Conservation (phyloP, 2,329 filamentous ascomycete species). For the Penicillium sclerotigenum region DNA sequence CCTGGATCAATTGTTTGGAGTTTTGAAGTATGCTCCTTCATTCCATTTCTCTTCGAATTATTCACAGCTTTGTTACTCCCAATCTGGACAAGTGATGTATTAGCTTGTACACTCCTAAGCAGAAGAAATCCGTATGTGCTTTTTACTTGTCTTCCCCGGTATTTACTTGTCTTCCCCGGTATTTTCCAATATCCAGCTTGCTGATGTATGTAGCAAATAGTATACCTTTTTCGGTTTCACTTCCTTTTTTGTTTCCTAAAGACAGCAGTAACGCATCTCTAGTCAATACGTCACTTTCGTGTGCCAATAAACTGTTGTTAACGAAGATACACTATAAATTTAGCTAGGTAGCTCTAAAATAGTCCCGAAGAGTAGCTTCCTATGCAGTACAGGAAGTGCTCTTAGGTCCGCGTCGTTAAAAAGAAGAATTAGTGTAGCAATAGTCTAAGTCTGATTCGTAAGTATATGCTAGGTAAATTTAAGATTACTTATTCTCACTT, state of each 20-base stretch:
- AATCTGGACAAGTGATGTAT: background rate
- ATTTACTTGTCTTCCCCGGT: background rate
- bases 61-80: background rate
- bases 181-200: background rate
- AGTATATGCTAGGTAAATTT: background rate
- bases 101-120: background rate
- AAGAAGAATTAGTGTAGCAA: too few species aligned
- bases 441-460: too few species aligned
- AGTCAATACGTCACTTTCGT: background rate
- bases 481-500: background rate
- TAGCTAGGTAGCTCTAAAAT: background rate
- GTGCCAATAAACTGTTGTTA: background rate
- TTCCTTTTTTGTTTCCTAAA: background rate
- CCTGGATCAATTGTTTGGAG: too few species aligned
- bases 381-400: background rate
- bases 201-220: background rate
- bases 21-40: too few species aligned
- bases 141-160: background rate
- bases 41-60: background rate
- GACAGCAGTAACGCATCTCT: background rate
- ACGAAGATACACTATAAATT: background rate
- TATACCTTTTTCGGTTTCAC: too few species aligned
- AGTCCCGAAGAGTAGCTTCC: background rate
- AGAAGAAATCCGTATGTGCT: too few species aligned
- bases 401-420: background rate